These are phyloP conservation scores for Umbilicaria muhlenbergii DNA, from an alignment of 495 filamentous ascomycete genomes.

Conservation along the genomic window DNA sequence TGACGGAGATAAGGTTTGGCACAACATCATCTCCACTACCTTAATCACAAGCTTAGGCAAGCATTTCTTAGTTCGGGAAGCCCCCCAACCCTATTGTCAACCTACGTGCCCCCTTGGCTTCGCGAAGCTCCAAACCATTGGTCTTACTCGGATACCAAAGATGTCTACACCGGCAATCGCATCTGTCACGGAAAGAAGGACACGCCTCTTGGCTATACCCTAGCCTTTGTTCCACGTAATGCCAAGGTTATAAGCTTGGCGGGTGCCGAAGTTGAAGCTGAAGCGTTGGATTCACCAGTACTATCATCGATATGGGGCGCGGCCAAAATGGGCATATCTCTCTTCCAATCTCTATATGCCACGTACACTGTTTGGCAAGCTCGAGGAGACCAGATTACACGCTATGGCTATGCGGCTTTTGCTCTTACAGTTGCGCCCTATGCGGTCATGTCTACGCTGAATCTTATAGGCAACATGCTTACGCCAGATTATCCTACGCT, in stretches of 20 bases:
- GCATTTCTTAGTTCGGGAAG: no score
- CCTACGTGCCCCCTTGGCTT: background rate
- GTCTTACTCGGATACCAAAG: no score
- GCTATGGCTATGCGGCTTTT: constrained; percentile 29
- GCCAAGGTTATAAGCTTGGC: constrained; percentile 8
- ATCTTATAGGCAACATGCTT: constrained; percentile 31
- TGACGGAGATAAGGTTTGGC: no score
- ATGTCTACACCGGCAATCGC: no score
- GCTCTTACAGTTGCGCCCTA: constrained; percentile 35
- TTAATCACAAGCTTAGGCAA: no score
- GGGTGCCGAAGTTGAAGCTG: constrained; percentile 8
- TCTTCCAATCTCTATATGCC: constrained; percentile 22
- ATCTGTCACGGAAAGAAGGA: no score
- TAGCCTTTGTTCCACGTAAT: constrained; percentile 10
- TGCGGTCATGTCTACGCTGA: constrained; percentile 51
- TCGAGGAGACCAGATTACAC: constrained; percentile 22
- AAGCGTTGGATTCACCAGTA: constrained; percentile 9
- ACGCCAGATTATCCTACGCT: constrained; percentile 24
- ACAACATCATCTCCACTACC: no score
- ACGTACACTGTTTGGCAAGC: constrained; percentile 20
- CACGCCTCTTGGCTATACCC: constrained; percentile 12
- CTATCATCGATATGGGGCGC: constrained; percentile 11
- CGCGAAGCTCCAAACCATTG: no score
- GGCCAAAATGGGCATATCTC: constrained; percentile 18
- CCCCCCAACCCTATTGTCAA: background rate